Evolutionary conservation across 495 filamentous ascomycete genomes (phyloP), one percentile per base, ranked within the genome.

Genomic region (Lindgomyces ingoldianus): DNA sequence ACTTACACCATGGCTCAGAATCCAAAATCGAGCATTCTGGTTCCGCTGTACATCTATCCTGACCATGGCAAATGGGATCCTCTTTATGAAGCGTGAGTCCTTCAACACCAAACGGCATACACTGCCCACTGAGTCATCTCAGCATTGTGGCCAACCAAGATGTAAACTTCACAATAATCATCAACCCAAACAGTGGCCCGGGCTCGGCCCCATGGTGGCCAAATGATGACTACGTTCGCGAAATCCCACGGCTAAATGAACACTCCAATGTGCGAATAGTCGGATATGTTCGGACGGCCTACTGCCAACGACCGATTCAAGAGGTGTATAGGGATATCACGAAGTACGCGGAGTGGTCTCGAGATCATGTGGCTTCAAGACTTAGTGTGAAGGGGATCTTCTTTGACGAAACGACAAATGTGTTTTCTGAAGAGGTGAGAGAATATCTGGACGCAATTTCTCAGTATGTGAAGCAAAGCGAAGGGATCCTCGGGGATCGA

Each of bases 381-480:
- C 52, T 65, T n/a, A 57, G 46, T 4, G 29, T 70, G 27, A 16
- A 49, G 8, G 67, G 67, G 6, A 63, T 70, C 26, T 70, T 70
- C 45, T 64, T 70, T 24, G 67, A 70, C 56, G 63, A 70, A 42
- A 67, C 64, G 4, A 41, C 64, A 16, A 67, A 62, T 42, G 69
- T 62, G 16, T 68, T 73, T 47, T 58, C 71, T 18, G 36, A 62
- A 0, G 62, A 53, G n/a, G 63, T 46, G 24, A 70, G 72, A 25
- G 62, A 57, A 0, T 79, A 79, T 51, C 69, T 78, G 68, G 59
- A 73, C 4, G 33, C 48, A 0, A 57, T 76, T 3, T 72, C 72
- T 0, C 4, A 48, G 33, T 56, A 51, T 3, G 72, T 72, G 33
- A 74, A 74, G 33, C 52, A 68, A n/a, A 74, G 64, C 0, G 33